Percentiles rank a stretch among this genome's conserved stretches.
These are phyloP conservation scores for Cymbopogon citratus DNA, from an alignment of 176 grass and related monocot genomes.

Conservation along the genomic window DNA sequence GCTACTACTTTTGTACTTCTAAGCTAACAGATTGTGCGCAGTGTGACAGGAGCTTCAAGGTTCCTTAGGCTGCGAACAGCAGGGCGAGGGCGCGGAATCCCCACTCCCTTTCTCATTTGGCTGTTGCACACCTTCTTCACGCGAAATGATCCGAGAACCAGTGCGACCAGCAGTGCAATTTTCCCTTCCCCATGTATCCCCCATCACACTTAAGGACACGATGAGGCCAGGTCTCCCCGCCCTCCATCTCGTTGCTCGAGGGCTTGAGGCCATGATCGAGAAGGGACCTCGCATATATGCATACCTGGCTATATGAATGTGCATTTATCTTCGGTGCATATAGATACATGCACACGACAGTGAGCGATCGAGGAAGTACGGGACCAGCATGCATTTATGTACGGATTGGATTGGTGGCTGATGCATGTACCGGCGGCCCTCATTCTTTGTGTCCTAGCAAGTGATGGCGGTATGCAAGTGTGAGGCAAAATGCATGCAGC, in stretches of 20 bases:
- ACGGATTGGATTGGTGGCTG: not conserved
- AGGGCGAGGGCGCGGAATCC: no score
- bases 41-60: no score
- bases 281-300: not conserved
- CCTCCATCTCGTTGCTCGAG: not conserved
- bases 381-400: constrained; percentile 13
- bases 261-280: constrained; percentile 1
- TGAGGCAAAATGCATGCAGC: not conserved
- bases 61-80: no score
- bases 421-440: not conserved
- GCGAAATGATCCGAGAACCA: not conserved
- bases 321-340: not conserved
- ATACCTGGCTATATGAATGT: not conserved
- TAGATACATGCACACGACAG: not conserved
- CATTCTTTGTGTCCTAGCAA: not conserved
- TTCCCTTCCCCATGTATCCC: not conserved
- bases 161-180: not conserved
- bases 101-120: not conserved
- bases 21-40: no score
- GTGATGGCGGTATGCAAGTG: not conserved
- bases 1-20: no score
- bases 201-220: constrained; percentile 3
- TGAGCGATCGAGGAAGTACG: not conserved
- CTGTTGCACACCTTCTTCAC: not conserved
- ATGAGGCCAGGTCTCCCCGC: not conserved